Base-by-base conservation (phyloP, 1,284 basidiomycete species). In the Rhizoctonia solani region DNA sequence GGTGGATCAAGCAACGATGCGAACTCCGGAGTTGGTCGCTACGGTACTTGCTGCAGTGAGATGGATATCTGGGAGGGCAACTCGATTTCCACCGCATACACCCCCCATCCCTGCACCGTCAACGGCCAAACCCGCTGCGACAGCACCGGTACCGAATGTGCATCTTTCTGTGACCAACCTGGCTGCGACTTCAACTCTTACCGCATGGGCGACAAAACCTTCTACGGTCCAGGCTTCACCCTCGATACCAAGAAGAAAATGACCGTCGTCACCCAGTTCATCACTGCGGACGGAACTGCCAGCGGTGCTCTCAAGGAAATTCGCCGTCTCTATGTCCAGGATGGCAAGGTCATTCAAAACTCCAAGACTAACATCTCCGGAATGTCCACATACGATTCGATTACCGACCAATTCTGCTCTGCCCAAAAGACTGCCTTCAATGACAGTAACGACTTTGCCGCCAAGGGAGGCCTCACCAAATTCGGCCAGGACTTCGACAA, bases 101-200 rank as follows among this genome's bases (percentile, higher is more conserved):
- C 82, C 27, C 81, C 81, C 42, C 70, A 71, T 39, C 65, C 69
- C 29, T 71, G 69, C 69, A 32, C 42, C 14, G 53, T 29, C 49
- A 42, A 42, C 16, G 66, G 69, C 23, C 66, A 52, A 23, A 47
- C 41, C 25, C 55, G 55, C 37, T 71, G 70, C 69, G n/a, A n/a
- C n/a, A n/a, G n/a, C n/a, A 71, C 29, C 72, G 74, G 30, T 59
- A 71, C 67, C 53, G 29, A 74, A 37, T 72, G 71, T 58, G 53
- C 54, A 54, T 71, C 73, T 59, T 71, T 72, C 50, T 78, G 77
- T 56, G 68, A 69, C 75, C 77, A 79, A 72, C 80, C 82, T 70
- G 82, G 82, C 58, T 83, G 82, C 76, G 83, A 84, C 72, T 83
- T 82, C 79, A 84, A 84, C 80, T 80, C 82, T 39, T 84, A 73